Evolutionary conservation across 176 grass and related monocot species (phyloP), one percentile per base, ranked within the genome.

Genomic region (Oryza officinalis): DNA sequence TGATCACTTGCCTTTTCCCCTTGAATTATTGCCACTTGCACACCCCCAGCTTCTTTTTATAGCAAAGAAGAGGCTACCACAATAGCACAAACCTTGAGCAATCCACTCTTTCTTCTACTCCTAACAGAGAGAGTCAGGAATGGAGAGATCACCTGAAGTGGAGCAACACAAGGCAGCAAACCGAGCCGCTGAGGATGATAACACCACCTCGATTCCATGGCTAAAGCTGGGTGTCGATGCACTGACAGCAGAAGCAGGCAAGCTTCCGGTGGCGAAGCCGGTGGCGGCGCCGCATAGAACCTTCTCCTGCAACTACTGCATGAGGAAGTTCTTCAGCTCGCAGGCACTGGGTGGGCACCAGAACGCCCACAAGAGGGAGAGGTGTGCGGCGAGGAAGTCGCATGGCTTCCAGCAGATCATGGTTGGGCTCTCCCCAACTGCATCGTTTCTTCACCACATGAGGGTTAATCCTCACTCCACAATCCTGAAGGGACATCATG

Each of bases 261-360:
- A 74, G 38, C 73, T 57, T 52, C 41, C 72, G 18, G 84, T 66
- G 69, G 60, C 60, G 65, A 88, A 94, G 72, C 12, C 89, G 7
- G 74, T 69, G 54, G 64, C 75, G 22, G 38, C 75, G 20, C 67
- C 85, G 26, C 94, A 88, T 28, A 90, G 92, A 76, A 97, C 80
- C 23, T 94, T 97, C 87, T 92, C 94, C 45, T 97, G 94, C 88
- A 94, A 97, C 82, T 97, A 91, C 85, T 97, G 91, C 89, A 92
- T 90, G 89, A 91, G 85, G 65, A 97, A 94, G 82, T 97, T 97
- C 79, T 94, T 92, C 89, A 97, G 91, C 30, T 97, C 91, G 0
- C 94, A 97, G 85, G 94, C 94, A 14, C 88, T 97, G 41, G 94
- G 94, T 0, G 94, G 94, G 15, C 94, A 97, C 73, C 94, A 97